Percentiles rank a stretch among this genome's conserved stretches.
These are phyloP conservation scores for Fusarium temperatum DNA, from an alignment of 2,329 filamentous ascomycete species.

Conservation along the genomic window DNA sequence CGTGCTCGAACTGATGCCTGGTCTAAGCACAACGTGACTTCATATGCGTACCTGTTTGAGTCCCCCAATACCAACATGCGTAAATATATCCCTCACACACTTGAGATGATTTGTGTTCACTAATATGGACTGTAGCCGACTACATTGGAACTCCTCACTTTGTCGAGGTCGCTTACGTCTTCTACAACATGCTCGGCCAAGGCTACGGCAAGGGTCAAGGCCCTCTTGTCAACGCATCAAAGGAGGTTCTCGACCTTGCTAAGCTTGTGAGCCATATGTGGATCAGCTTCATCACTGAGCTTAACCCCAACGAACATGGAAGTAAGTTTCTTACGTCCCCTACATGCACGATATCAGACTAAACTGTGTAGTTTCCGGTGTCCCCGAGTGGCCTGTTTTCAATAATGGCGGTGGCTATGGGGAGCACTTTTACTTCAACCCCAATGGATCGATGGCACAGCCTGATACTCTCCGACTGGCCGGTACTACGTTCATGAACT, in stretches of 20 bases:
- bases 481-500: slow-evolving; percentile 32
- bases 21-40: slow-evolving; percentile 57
- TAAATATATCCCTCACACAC: not conserved
- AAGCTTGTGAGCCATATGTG: slow-evolving; percentile 49
- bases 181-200: slow-evolving; percentile 59
- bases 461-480: slow-evolving; percentile 35
- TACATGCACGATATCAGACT: not conserved
- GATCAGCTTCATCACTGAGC: slow-evolving; percentile 52
- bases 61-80: slow-evolving; percentile 39
- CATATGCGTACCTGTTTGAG: slow-evolving; percentile 64
- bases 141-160: slow-evolving; percentile 43
- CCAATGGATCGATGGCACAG: slow-evolving; percentile 23
- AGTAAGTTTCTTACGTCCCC: not conserved
- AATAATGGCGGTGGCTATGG: slow-evolving; percentile 32
- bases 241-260: slow-evolving; percentile 49
- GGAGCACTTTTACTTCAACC: slow-evolving; percentile 35
- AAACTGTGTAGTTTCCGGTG: slow-evolving; percentile 5
- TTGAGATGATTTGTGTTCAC: not conserved
- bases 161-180: slow-evolving; percentile 52
- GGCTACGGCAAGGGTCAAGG: slow-evolving; percentile 43
- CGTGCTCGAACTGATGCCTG: slow-evolving; percentile 63
- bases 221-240: slow-evolving; percentile 52
- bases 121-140: not conserved
- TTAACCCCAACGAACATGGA: slow-evolving; percentile 50
- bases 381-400: slow-evolving; percentile 30